Evolutionary conservation across 2,329 filamentous ascomycete genomes (phyloP), one percentile per base, ranked within the genome.

Genomic region (Aspergillus nomiae): DNA sequence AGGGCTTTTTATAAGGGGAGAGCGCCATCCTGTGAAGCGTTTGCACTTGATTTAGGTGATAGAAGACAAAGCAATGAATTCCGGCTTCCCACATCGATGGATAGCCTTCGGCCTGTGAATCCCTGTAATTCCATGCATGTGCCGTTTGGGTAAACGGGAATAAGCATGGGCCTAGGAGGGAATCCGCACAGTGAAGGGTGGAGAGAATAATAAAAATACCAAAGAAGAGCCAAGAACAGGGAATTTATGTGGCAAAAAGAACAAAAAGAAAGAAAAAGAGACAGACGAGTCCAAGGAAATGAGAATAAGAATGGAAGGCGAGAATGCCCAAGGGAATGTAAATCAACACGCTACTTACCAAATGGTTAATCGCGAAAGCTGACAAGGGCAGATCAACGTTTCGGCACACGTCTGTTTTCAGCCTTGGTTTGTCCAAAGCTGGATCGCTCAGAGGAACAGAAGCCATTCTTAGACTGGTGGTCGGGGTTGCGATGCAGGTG

Each of bases 331-430:
- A 59, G 19, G 46, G 46, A 32, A 53, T 51, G 30, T 34, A 10
- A 26, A n/a, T 28, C 6, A 34, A 55, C 38, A 8, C 9, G 9
- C 12, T 28, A 70, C 71, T 66, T 70, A 73, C 71, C 64, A 67
- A 19, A 41, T 71, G 63, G 36, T 73, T 68, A 9, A 73, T 41
- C 1, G 60, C 48, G 59, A 65, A 74, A 14, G 71, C 71, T 0
- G 60, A 63, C 41, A 66, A 28, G 1, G 71, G 70, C 51, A 74
- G 50, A 51, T 74, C 72, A 3, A 74, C 46, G 36, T 73, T 72
- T 21, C 55, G 61, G 30, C 69, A 73, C 58, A 65, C 67, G 36
- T 73, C 71, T 0, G 70, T 72, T 3, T 38, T 26, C 7, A 68
- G 54, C 26, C 55, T 62, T 5, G 67, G 67, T 26, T 54, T 46